Evolutionary conservation across 805 yeast species (phyloP).

Genomic region (Millerozyma miso): DNA sequence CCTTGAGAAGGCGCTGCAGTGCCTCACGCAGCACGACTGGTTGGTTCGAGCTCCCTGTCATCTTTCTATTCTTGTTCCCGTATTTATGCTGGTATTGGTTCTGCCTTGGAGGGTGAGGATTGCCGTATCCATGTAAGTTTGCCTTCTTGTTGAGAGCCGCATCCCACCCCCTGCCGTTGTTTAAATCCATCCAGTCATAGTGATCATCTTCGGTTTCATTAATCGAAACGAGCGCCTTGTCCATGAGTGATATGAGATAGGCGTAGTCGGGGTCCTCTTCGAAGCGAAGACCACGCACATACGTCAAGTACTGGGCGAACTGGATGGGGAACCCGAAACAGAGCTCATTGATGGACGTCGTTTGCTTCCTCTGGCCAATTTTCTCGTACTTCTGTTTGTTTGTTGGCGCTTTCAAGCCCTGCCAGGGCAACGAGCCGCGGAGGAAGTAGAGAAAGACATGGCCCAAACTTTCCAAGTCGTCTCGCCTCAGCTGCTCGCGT

Average conservation of each 20-base stretch:
- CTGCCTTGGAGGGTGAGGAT: constrained; percentile 70
- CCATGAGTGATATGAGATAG: constrained; percentile 71
- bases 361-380: constrained; percentile 93
- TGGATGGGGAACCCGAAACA: constrained; percentile 89
- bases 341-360: constrained; percentile 79
- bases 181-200: constrained; percentile 97
- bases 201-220: constrained; percentile 72
- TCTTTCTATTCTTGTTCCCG: constrained; percentile 5
- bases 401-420: constrained; percentile 96
- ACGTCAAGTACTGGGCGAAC: constrained; percentile 85
- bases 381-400: constrained; percentile 97
- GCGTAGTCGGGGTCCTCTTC: constrained; percentile 95
- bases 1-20: constrained; percentile 1
- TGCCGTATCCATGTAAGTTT: constrained; percentile 92
- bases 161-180: constrained; percentile 97
- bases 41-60: constrained; percentile 3
- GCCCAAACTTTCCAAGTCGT: constrained; percentile 93
- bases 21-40: constrained; percentile 5
- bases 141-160: constrained; percentile 84
- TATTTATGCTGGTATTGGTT: constrained; percentile 12
- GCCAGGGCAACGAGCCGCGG: constrained; percentile 97
- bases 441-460: constrained; percentile 94
- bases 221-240: constrained; percentile 69
- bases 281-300: constrained; percentile 83
- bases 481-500: constrained; percentile 93